Percentiles rank a stretch among this genome's conserved stretches.
phyloP scores from a whole-genome alignment of 805 yeast genomes.

The Komagataella populi region DNA sequence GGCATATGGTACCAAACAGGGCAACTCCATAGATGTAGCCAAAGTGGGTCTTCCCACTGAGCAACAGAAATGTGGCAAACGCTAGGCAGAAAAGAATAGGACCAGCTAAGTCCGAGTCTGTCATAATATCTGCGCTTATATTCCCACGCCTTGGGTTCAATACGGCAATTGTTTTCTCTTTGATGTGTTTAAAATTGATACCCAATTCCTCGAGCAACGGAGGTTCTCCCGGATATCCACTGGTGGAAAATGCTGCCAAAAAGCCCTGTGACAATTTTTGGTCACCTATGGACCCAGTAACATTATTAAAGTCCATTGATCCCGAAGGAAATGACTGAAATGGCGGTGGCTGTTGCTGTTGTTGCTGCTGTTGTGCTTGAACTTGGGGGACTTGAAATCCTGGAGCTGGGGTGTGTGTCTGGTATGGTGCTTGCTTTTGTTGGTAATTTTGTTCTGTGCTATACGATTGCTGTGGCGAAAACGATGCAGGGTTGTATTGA shows the following conservation, averaged over 20 bases:
- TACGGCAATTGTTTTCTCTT: slow-evolving; percentile 73
- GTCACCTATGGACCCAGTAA: slow-evolving; percentile 23
- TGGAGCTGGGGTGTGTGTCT: not conserved
- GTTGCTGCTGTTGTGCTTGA: not conserved
- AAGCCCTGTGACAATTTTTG: slow-evolving; percentile 56
- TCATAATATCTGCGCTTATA: slow-evolving; percentile 62
- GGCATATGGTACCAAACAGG: slow-evolving; percentile 72
- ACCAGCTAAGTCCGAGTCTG: slow-evolving; percentile 90
- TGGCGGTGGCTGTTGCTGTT: not conserved
- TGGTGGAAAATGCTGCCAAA: slow-evolving; percentile 83
- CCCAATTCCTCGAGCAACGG: slow-evolving; percentile 89
- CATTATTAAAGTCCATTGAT: not conserved
- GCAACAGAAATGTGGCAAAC: slow-evolving; percentile 69
- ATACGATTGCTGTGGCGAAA: not conserved
- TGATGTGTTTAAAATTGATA: slow-evolving; percentile 80
- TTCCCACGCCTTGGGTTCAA: slow-evolving; percentile 53
- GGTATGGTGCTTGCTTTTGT: not conserved
- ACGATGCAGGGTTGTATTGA: not conserved
- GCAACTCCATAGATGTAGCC: slow-evolving; percentile 97
- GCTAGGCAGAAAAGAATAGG: slow-evolving; percentile 80
- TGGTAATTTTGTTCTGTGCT: not conserved
- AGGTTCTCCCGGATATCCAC: slow-evolving; percentile 93
- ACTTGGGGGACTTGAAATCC: not conserved
- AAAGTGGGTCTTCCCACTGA: slow-evolving; percentile 91
- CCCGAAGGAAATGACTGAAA: not conserved